Percentiles rank a stretch among this genome's conserved stretches.
phyloP scores from a whole-genome alignment of 345 rosid species.

The Iberis pinnata region DNA sequence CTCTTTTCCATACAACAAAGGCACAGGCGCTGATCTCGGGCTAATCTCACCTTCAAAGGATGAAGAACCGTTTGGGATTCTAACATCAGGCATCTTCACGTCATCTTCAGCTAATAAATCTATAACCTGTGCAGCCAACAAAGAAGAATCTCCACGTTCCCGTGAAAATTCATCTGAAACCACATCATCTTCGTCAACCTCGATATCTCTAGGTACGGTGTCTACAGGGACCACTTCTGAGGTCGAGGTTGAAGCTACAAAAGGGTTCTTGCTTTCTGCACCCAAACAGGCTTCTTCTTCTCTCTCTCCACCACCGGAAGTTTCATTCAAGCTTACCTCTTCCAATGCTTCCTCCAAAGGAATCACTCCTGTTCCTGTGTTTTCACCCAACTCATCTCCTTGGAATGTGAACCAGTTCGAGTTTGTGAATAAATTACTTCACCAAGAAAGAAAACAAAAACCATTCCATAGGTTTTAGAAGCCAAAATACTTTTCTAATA shows the following conservation, averaged over 20 bases:
- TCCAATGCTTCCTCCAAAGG: constrained; percentile 67
- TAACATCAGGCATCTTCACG: constrained; percentile 31
- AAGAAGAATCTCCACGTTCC: constrained; percentile 51
- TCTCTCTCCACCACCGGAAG: constrained; percentile 59
- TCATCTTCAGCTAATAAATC: constrained; percentile 29
- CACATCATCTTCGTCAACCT: constrained; percentile 55
- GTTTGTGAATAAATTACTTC: constrained; percentile 80
- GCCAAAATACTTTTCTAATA: not conserved
- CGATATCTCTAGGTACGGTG: constrained; percentile 9
- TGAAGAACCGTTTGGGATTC: constrained; percentile 37
- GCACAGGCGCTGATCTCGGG: constrained; percentile 45
- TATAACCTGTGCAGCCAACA: constrained; percentile 45
- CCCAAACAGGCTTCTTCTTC: constrained; percentile 52
- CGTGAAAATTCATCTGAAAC: constrained; percentile 51
- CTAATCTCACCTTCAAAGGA: constrained; percentile 31
- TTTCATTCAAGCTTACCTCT: constrained; percentile 65
- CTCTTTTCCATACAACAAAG: constrained; percentile 76
- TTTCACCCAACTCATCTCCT: constrained; percentile 58
- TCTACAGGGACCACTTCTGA: constrained; percentile 30
- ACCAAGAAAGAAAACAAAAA: constrained; percentile 9
- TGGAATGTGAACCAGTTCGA: constrained; percentile 97
- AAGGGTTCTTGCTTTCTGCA: constrained; percentile 32
- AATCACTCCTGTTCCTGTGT: constrained; percentile 44
- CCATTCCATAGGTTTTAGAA: constrained; percentile 3
- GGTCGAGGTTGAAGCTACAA: constrained; percentile 24